Evolutionary conservation across 2,329 filamentous ascomycete genomes (phyloP).

Genomic region (Clarireedia homoeocarpa): DNA sequence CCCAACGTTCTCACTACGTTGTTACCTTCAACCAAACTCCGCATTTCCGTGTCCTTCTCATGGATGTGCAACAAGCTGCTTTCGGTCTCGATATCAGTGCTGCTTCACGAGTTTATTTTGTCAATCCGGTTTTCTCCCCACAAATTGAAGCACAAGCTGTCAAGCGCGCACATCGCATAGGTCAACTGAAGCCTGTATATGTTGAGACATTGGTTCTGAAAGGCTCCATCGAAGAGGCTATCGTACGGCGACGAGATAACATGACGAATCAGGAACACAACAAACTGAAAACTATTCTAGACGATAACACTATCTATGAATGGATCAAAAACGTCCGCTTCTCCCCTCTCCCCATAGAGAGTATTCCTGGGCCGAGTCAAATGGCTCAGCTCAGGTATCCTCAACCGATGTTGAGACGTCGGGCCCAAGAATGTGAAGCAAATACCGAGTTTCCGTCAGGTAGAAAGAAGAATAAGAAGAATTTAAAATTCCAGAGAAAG

Average conservation of each 20-base stretch:
- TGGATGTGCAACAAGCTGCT: constrained; percentile 85
- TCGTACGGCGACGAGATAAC: constrained; percentile 62
- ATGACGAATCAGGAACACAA: constrained; percentile 65
- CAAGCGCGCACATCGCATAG: constrained; percentile 81
- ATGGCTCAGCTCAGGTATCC: constrained; percentile 40
- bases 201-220: constrained; percentile 81
- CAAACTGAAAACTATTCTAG: constrained; percentile 47
- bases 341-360: constrained; percentile 22
- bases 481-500: too few relatives aligned
- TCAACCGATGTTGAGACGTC: constrained; percentile 40
- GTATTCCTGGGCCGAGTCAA: constrained; percentile 33
- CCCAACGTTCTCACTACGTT: constrained; percentile 66
- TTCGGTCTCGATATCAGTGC: constrained; percentile 79
- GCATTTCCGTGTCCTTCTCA: constrained; percentile 60
- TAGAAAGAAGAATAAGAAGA: too few relatives aligned
- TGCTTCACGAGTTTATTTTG: constrained; percentile 80
- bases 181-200: constrained; percentile 68
- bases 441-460: neutral
- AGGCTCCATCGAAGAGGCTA: constrained; percentile 77
- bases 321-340: constrained; percentile 51
- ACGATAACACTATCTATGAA: constrained; percentile 49
- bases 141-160: constrained; percentile 85
- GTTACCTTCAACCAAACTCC: constrained; percentile 57
- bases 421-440: constrained; percentile 22
- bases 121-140: constrained; percentile 80